Evolutionary conservation across 495 filamentous ascomycete species (phyloP).

Genomic region (Penicillium psychrofluorescens): DNA sequence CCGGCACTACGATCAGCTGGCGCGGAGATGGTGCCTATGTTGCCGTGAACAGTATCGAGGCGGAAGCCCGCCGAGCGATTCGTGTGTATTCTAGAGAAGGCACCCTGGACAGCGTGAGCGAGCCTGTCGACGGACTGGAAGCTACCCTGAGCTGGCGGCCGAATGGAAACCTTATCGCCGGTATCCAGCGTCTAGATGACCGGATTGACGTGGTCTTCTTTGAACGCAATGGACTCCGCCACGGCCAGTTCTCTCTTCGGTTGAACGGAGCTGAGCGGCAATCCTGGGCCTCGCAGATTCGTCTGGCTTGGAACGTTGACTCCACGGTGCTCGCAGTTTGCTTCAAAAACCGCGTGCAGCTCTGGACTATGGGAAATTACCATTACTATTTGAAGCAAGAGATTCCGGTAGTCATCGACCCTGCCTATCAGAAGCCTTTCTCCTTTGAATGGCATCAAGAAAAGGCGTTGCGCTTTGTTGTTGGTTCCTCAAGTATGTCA

Average conservation of each 20-base stretch:
- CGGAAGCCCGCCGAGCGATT: slow-evolving; percentile 61
- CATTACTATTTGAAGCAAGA: slow-evolving; percentile 99
- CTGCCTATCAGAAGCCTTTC: slow-evolving; percentile 18
- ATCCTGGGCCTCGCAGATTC: slow-evolving; percentile 50
- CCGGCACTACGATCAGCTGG: slow-evolving; percentile 71
- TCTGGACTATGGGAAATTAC: slow-evolving; percentile 98
- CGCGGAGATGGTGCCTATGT: slow-evolving; percentile 90
- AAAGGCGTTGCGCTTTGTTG: slow-evolving; percentile 58
- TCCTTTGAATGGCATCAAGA: slow-evolving; percentile 77
- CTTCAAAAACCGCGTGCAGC: slow-evolving; percentile 66
- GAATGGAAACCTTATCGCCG: slow-evolving; percentile 79
- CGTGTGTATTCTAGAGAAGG: slow-evolving; percentile 88
- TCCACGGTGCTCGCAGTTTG: slow-evolving; percentile 83
- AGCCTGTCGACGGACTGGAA: slow-evolving; percentile 87
- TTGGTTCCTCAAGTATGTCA: slow-evolving; percentile 34
- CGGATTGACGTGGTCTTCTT: slow-evolving; percentile 87
- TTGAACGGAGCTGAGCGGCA: slow-evolving; percentile 50
- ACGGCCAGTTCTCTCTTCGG: slow-evolving; percentile 81
- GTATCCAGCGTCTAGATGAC: slow-evolving; percentile 64
- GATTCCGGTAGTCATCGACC: slow-evolving; percentile 36
- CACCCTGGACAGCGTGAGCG: slow-evolving; percentile 80
- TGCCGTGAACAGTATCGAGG: slow-evolving; percentile 72
- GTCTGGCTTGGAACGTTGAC: slow-evolving; percentile 80
- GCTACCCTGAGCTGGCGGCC: slow-evolving; percentile 87
- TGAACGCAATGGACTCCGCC: slow-evolving; percentile 88